Evolutionary conservation across 164 flowering plant genomes (phyloP).

Genomic region (Magnolia sinica): DNA sequence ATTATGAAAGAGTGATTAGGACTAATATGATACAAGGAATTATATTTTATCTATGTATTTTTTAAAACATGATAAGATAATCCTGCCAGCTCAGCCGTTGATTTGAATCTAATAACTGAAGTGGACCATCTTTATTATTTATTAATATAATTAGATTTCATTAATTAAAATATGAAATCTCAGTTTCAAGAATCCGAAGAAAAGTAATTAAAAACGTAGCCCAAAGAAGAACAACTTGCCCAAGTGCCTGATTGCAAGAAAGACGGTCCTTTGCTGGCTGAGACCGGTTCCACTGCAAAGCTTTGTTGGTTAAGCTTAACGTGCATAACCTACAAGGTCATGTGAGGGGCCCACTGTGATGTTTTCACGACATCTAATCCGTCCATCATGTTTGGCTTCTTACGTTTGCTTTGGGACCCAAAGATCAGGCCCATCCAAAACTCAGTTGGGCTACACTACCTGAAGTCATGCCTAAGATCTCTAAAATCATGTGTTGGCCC

Average conservation of each 20-base stretch:
- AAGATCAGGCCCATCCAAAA: no score
- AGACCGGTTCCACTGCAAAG: no score
- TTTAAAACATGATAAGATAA: not conserved
- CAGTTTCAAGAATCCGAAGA: not conserved
- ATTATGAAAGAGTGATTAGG: not conserved
- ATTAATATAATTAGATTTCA: no score
- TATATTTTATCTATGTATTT: not conserved
- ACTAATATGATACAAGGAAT: not conserved
- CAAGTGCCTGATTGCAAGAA: not conserved
- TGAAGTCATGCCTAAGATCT: no score
- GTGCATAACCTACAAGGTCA: not conserved
- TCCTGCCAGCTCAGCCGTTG: not conserved
- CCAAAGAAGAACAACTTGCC: not conserved
- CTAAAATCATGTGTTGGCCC: no score
- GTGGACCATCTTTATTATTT: not conserved
- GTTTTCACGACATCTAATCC: no score
- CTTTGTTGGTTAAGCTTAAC: no score
- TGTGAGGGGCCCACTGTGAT: no score
- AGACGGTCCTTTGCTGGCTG: not conserved
- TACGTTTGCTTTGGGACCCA: no score
- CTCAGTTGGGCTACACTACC: no score
- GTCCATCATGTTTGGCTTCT: no score
- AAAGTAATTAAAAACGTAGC: not conserved
- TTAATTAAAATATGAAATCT: no score
- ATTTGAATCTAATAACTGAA: not conserved